Percentiles rank a stretch among this genome's conserved stretches.
Conservation (phyloP, 2,329 filamentous ascomycete genomes). For the Penicillium decumbens region DNA sequence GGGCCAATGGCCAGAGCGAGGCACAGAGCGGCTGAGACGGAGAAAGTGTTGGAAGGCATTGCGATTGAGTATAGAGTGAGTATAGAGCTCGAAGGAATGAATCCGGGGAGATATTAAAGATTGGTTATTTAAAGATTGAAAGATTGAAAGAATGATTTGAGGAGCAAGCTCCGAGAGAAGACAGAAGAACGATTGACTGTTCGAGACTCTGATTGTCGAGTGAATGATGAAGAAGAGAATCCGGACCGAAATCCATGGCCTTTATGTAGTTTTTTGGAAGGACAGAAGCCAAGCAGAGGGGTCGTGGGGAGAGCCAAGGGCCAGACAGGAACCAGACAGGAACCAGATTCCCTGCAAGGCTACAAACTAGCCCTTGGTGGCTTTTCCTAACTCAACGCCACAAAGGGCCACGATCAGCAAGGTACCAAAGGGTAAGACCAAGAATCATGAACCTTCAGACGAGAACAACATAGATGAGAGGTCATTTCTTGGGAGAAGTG, state of each 20-base stretch:
- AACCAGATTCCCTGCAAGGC: conserved; percentile 22
- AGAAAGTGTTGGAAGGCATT: conserved; percentile 26
- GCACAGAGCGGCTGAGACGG: conserved; percentile 28
- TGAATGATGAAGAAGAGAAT: conserved; percentile 13
- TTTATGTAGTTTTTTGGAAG: conserved; percentile 22
- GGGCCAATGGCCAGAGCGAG: conserved; percentile 29
- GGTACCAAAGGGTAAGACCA: conserved; percentile 14
- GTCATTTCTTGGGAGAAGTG: conserved; percentile 8
- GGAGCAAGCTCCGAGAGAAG: conserved; percentile 6
- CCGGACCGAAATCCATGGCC: conserved; percentile 3
- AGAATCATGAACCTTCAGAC: neutral
- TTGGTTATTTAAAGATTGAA: neutral
- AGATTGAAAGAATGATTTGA: conserved; percentile 7
- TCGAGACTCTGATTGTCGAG: conserved; percentile 13
- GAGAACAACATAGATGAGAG: conserved; percentile 7
- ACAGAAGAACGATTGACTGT: conserved; percentile 21
- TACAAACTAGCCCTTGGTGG: conserved; percentile 20
- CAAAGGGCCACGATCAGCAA: conserved; percentile 21
- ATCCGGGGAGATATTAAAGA: conserved; percentile 5
- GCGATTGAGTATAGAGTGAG: conserved; percentile 7
- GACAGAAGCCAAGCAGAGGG: conserved; percentile 3
- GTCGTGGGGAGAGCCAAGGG: conserved; percentile 11
- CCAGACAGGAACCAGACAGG: conserved; percentile 10
- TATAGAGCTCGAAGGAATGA: conserved; percentile 10
- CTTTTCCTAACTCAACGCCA: conserved; percentile 13